Conservation (phyloP, 169 alveolate species). For the Plasmodium knowlesi region DNA sequence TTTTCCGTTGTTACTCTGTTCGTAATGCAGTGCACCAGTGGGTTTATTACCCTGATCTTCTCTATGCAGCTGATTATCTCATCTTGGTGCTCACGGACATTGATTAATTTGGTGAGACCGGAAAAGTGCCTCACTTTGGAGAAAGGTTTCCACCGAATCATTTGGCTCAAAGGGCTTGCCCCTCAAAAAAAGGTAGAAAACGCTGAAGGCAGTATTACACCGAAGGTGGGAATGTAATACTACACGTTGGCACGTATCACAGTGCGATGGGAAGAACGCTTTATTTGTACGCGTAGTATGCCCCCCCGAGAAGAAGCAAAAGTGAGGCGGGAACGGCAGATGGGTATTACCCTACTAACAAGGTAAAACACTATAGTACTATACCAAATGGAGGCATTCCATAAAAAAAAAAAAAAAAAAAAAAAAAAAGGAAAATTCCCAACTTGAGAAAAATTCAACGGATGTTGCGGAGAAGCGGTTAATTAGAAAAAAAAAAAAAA, state of each 20-base stretch:
- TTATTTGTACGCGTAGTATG: not conserved
- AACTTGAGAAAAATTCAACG: not conserved
- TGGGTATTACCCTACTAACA: not conserved
- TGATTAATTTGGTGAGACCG: constrained; percentile 15
- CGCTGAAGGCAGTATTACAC: not conserved
- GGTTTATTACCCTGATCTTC: constrained; percentile 15
- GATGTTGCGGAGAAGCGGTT: not conserved
- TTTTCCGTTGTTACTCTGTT: constrained; percentile 73
- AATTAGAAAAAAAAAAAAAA: not conserved
- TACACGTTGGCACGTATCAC: not conserved
- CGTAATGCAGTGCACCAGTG: constrained; percentile 62
- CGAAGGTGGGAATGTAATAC: not conserved
- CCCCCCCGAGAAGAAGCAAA: not conserved
- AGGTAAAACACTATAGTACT: not conserved
- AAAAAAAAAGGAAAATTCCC: not conserved
- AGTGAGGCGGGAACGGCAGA: not conserved
- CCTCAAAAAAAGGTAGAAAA: not conserved
- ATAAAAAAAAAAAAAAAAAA: not conserved
- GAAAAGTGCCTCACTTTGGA: constrained; percentile 19
- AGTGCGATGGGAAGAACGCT: not conserved
- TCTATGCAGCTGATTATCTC: constrained; percentile 64
- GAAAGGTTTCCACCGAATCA: constrained; percentile 8
- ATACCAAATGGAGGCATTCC: not conserved
- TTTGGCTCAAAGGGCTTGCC: not conserved
- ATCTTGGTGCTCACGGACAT: constrained; percentile 47